Percentiles rank a stretch among this genome's conserved stretches.
These are phyloP conservation scores for Nematocida displodere DNA, from an alignment of 371 early-diverging fungal species.

Conservation along the genomic window DNA sequence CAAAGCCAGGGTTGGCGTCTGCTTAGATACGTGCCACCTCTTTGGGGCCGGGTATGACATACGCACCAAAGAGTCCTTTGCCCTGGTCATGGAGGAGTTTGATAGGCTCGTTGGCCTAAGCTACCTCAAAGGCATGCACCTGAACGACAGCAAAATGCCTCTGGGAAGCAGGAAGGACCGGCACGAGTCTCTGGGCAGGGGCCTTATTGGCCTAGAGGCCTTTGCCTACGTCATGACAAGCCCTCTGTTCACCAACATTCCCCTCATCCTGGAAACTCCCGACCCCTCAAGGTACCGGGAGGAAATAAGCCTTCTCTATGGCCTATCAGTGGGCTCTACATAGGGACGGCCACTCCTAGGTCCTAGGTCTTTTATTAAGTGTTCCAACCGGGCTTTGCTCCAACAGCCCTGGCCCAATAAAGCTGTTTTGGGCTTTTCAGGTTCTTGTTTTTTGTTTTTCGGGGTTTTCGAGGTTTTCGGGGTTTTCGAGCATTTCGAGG, in stretches of 20 bases:
- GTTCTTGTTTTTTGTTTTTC: background rate
- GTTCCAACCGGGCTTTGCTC: background rate
- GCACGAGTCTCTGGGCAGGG: constrained; percentile 69
- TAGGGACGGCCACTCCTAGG: background rate
- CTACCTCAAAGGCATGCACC: constrained; percentile 68
- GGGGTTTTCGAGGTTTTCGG: background rate
- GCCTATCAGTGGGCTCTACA: background rate
- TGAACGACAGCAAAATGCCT: constrained; percentile 68
- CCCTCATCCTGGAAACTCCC: constrained; percentile 70
- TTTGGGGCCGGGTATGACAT: constrained; percentile 71
- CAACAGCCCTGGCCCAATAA: background rate
- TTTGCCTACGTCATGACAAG: constrained; percentile 68
- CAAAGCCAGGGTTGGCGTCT: constrained; percentile 68
- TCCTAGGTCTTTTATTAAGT: background rate
- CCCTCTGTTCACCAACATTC: constrained; percentile 66
- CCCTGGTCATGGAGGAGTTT: constrained; percentile 67
- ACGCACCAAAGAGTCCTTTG: constrained; percentile 65
- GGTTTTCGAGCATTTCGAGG: too few species aligned
- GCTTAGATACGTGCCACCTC: constrained; percentile 70
- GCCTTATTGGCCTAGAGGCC: constrained; percentile 67
- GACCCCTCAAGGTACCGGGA: constrained; percentile 59
- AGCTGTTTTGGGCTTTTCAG: background rate
- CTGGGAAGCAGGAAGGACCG: constrained; percentile 67
- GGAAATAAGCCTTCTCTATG: constrained; percentile 59
- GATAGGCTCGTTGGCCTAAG: constrained; percentile 66